Conservation (phyloP, 2,329 filamentous ascomycete species). For the Ascochyta viciae-villosae region DNA sequence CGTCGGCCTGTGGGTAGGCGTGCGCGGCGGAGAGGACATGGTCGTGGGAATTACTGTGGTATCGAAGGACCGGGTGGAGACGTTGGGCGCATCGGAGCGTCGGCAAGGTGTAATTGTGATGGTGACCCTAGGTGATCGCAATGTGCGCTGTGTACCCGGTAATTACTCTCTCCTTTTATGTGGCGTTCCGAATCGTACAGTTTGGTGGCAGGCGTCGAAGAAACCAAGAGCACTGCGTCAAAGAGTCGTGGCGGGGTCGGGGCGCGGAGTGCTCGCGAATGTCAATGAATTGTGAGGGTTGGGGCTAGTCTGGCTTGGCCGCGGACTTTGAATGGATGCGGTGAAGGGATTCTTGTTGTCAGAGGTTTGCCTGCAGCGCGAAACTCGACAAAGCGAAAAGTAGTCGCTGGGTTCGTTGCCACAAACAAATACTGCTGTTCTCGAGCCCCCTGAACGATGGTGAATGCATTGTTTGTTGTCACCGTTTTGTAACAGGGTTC, state of each 20-base stretch:
- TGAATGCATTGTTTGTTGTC: conserved; percentile 17
- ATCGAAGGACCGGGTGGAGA: conserved; percentile 7
- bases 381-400: neutral
- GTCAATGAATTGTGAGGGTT: conserved; percentile 24
- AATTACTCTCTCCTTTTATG: conserved; percentile 13
- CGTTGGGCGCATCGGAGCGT: conserved; percentile 15
- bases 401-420: neutral
- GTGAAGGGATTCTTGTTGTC: conserved; percentile 14
- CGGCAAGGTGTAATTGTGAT: conserved; percentile 14
- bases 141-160: conserved; percentile 18
- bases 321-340: conserved; percentile 24
- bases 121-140: conserved; percentile 15
- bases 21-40: conserved; percentile 54
- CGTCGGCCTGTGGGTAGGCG: conserved; percentile 46
- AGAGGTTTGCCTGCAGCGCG: neutral
- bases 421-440: neutral
- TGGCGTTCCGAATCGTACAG: neutral
- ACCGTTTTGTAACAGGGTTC: conserved; percentile 6
- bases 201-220: neutral
- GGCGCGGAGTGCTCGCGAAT: conserved; percentile 10
- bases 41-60: conserved; percentile 11
- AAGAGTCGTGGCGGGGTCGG: conserved; percentile 23
- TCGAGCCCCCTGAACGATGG: conserved; percentile 1
- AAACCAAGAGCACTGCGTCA: conserved; percentile 2
- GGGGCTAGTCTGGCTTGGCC: conserved; percentile 25